Base-by-base conservation (phyloP, 2,329 filamentous ascomycete species). In the Aspergillus chevalieri region DNA sequence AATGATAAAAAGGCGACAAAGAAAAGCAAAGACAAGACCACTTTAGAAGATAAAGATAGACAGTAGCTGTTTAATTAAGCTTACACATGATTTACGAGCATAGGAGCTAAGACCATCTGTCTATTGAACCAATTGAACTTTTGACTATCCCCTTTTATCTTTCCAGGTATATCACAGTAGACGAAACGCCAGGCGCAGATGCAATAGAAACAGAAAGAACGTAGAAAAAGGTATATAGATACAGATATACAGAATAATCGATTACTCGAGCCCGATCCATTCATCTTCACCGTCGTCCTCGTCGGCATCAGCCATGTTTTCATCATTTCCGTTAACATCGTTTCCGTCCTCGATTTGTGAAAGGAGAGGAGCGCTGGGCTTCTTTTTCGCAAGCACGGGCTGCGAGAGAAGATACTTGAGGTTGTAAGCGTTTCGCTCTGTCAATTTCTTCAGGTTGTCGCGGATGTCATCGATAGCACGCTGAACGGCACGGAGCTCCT, bases 361-460 rank as follows among this genome's bases (percentile, higher is more conserved):
- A 24, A 65, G 58, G n/a, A 61, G 54, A 49, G 65, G 58, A 42
- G 50, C 55, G 47, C 57, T 51, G 34, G 50, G 56, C 51, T 64
- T 65, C 52, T 65, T 57, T 52, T 63, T 54, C 47, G 63, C 54
- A 8, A 70, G 61, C 6, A 68, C 58, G 8, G 78, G 78, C 63
- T 80, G 78, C 15, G 74, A 74, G 3, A 86, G 72, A 28, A 96
- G 74, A 64, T 94, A 96, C 63, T 95, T 89, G 47, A 96, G 84
- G 68, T 87, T 86, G 72, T 95, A 94, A 46, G 86, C 78, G 62
- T 96, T 97, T 66, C 91, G 87, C 59, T 96, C 90, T 0, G 88
- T 88, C 55, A 96, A 71, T 57, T 83, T 81, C 66, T 89, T 83
- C 53, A 97, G 80, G 64, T 95, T 91, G 51, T 87, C 84, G 57